A percentile compares a stretch with the other conserved stretches of the same genome.
Conservation (phyloP, 345 rosid species). For the Moringa oleifera region DNA sequence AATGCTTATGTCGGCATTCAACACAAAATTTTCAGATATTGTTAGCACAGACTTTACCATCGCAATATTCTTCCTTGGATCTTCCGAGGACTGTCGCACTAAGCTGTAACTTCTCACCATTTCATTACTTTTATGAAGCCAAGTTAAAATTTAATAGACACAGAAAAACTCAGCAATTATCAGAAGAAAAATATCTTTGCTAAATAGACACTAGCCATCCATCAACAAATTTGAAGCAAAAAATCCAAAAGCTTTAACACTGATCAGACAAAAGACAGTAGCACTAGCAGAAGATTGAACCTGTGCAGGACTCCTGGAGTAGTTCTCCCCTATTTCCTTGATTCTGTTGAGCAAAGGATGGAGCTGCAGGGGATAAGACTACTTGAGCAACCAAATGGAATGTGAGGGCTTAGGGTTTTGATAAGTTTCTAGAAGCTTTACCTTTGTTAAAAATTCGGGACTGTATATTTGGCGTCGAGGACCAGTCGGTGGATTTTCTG, state of each 20-base stretch:
- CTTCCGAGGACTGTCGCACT: too few relatives aligned
- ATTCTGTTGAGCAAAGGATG: slow-evolving; percentile 70
- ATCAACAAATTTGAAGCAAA: neutral
- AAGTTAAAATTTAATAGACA: too few relatives aligned
- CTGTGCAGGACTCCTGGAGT: slow-evolving; percentile 76
- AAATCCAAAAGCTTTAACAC: neutral
- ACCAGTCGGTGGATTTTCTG: slow-evolving; percentile 80
- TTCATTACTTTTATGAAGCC: too few relatives aligned
- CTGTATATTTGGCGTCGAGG: slow-evolving; percentile 81
- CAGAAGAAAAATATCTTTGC: neutral
- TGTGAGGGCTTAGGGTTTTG: slow-evolving; percentile 2
- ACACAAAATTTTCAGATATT: too few relatives aligned
- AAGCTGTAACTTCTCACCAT: too few relatives aligned
- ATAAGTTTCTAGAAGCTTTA: slow-evolving; percentile 18
- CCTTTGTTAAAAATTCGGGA: slow-evolving; percentile 63
- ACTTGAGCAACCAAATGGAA: slow-evolving; percentile 17
- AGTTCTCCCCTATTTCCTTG: slow-evolving; percentile 58
- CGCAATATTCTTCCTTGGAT: too few relatives aligned
- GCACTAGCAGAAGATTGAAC: slow-evolving; percentile 27
- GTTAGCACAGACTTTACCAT: too few relatives aligned
- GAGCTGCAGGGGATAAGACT: slow-evolving; percentile 46
- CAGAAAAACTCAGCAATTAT: too few relatives aligned
- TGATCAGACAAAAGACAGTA: slow-evolving; percentile 3
- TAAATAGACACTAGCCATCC: neutral
- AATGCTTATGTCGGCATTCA: too few relatives aligned